These are phyloP conservation scores for Furculomyces boomerangus DNA, from an alignment of 371 early-diverging fungal genomes.

Conservation along the genomic window DNA sequence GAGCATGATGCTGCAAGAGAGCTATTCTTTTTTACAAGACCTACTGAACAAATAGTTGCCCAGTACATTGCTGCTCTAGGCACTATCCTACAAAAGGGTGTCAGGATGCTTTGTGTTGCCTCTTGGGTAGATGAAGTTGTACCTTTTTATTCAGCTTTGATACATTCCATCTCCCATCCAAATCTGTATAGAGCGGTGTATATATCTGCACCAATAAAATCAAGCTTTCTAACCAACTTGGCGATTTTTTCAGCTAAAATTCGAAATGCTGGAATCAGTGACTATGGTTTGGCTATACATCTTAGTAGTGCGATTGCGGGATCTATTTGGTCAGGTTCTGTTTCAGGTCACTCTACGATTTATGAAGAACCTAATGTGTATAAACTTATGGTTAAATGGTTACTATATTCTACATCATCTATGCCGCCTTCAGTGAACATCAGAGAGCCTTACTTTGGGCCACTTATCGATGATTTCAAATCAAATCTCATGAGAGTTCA, in stretches of 20 bases:
- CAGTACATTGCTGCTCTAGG: constrained; percentile 47
- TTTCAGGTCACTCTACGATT: constrained; percentile 71
- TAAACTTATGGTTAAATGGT: constrained; percentile 28
- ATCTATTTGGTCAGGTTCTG: constrained; percentile 56
- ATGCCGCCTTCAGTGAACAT: background rate
- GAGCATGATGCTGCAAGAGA: constrained; percentile 72
- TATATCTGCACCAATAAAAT: constrained; percentile 54
- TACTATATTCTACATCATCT: constrained; percentile 17
- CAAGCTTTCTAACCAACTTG: constrained; percentile 63
- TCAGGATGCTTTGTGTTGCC: constrained; percentile 45
- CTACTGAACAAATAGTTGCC: constrained; percentile 36
- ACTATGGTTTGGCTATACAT: constrained; percentile 66
- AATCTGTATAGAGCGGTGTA: constrained; percentile 73
- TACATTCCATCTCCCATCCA: constrained; percentile 69
- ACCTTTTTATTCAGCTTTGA: constrained; percentile 75
- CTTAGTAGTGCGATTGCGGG: constrained; percentile 72
- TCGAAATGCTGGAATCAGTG: constrained; percentile 63
- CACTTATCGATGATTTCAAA: too few species aligned
- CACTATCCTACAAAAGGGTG: constrained; percentile 40
- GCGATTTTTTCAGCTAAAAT: constrained; percentile 65
- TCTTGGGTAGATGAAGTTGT: constrained; percentile 87
- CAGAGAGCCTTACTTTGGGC: background rate
- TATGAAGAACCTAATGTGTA: constrained; percentile 81
- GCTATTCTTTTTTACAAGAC: constrained; percentile 78
- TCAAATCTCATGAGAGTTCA: too few species aligned